A percentile compares a stretch with the other conserved stretches of the same genome.
Evolutionary conservation across 108 stramenopile genomes (phyloP).

Genomic region (Aurantiochytrium sp.): DNA sequence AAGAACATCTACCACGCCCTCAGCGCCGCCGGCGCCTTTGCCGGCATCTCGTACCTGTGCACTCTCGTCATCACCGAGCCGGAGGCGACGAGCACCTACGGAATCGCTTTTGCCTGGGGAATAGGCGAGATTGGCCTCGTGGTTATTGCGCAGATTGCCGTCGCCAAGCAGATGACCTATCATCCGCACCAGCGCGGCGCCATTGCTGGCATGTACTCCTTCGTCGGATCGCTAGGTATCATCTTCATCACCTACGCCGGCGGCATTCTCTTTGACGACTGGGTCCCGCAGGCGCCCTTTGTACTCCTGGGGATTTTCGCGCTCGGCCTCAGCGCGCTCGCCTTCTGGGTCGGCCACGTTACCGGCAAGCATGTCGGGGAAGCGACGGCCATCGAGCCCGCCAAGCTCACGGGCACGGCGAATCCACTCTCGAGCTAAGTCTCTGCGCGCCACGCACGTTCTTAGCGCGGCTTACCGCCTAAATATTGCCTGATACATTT

Average conservation of each 20-base stretch:
- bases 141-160: neutral
- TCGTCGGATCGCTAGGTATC: neutral
- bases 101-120: neutral
- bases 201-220: conserved; percentile 23
- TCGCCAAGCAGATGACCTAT: neutral
- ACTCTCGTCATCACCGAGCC: neutral
- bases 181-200: neutral
- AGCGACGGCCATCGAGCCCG: neutral
- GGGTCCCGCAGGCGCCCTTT: neutral
- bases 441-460: too few species aligned
- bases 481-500: too few species aligned
- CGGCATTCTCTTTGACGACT: neutral
- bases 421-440: too few species aligned
- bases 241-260: conserved; percentile 12
- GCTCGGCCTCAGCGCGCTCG: neutral
- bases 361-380: neutral
- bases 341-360: neutral
- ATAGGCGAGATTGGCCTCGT: neutral
- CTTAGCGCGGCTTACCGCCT: too few species aligned
- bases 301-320: neutral
- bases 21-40: neutral
- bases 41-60: neutral
- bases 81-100: neutral
- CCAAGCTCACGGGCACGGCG: too few species aligned
- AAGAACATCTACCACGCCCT: neutral